Conservation (phyloP, 768 basidiomycete species). For the Trametes cingulata region DNA sequence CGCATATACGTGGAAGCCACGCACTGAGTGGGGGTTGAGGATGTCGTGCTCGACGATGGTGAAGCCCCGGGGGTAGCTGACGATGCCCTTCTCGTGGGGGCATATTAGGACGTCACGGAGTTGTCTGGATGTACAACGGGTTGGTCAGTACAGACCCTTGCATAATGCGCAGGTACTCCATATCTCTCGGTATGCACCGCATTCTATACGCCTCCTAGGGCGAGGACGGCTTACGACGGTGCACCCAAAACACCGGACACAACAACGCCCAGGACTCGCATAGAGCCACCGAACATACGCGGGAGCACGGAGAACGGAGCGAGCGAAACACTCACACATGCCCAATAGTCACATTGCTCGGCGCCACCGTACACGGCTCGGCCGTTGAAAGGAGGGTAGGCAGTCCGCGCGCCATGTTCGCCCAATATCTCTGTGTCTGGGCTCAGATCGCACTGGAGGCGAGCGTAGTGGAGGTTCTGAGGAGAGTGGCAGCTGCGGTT, state of each 20-base stretch:
- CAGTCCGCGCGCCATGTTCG: slow-evolving; percentile 26
- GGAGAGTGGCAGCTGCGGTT: too few species aligned
- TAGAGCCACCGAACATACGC: background rate
- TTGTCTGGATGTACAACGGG: slow-evolving; percentile 47
- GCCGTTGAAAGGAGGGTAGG: slow-evolving; percentile 26
- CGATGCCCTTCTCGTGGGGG: slow-evolving; percentile 61
- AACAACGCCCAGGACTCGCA: too few species aligned
- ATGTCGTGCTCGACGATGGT: slow-evolving; percentile 66
- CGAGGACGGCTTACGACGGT: too few species aligned
- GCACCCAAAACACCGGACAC: too few species aligned
- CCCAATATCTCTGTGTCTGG: background rate
- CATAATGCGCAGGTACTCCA: background rate
- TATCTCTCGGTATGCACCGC: too few species aligned
- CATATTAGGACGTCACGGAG: slow-evolving; percentile 78
- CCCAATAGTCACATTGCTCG: slow-evolving; percentile 49
- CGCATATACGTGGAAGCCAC: slow-evolving; percentile 26
- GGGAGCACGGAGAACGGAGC: slow-evolving; percentile 5
- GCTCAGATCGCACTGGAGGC: background rate
- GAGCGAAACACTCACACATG: slow-evolving; percentile 50
- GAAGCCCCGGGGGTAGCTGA: slow-evolving; percentile 58
- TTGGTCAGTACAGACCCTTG: background rate
- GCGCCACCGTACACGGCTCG: slow-evolving; percentile 25
- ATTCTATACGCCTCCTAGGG: too few species aligned
- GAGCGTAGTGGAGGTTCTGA: background rate
- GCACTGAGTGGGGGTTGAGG: slow-evolving; percentile 45